A percentile compares a stretch with the other conserved stretches of the same genome.
phyloP scores from a whole-genome alignment of 148 eudicot species.

The Pharnaceum exiguum region DNA sequence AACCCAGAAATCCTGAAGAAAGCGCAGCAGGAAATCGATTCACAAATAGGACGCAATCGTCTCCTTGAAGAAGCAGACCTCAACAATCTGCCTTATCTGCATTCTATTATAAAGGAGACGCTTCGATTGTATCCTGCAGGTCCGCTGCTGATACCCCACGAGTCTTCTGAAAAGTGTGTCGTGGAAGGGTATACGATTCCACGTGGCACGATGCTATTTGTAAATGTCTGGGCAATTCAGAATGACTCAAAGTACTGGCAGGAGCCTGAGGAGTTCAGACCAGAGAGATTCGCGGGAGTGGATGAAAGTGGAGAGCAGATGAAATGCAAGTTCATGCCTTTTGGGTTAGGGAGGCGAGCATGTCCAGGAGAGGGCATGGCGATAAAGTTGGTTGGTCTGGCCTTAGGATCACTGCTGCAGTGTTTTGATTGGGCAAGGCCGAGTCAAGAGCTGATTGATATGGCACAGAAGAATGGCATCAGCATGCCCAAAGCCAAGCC shows the following conservation, averaged over 20 bases:
- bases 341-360: conserved; percentile 37
- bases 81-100: conserved; percentile 22
- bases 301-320: conserved; percentile 18
- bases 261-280: conserved; percentile 25
- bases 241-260: conserved; percentile 31
- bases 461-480: conserved; percentile 32
- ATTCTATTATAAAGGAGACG: conserved; percentile 26
- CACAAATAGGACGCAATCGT: conserved; percentile 14
- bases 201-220: conserved; percentile 27
- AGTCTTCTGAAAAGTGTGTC: conserved; percentile 22
- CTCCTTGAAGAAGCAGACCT: conserved; percentile 27
- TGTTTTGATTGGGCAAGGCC: conserved; percentile 42
- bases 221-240: conserved; percentile 39
- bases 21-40: conserved; percentile 26
- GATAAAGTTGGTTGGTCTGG: conserved; percentile 23
- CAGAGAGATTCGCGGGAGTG: conserved; percentile 33
- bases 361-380: conserved; percentile 37
- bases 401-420: conserved; percentile 32
- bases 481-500: conserved; percentile 33
- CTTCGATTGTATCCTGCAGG: conserved; percentile 30
- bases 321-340: conserved; percentile 32
- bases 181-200: conserved; percentile 29
- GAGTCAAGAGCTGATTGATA: conserved; percentile 22
- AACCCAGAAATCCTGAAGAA: conserved; percentile 22
- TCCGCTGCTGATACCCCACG: conserved; percentile 31